Conservation (phyloP, 345 rosid genomes). For the Garcia nutans region DNA sequence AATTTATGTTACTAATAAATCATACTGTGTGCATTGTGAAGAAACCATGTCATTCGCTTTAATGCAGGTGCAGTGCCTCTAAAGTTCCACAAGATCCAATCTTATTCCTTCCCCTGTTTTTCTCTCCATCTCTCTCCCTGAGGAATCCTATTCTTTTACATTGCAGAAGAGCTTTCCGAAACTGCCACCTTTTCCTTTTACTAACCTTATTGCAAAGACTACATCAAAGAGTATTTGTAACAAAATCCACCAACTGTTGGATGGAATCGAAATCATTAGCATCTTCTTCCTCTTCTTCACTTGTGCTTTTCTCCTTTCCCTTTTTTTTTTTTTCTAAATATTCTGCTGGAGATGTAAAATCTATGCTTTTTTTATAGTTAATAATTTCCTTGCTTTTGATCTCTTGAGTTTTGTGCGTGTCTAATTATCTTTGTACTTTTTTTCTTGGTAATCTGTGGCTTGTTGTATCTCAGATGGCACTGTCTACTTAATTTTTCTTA, state of each 20-base stretch:
- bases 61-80: background rate
- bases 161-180: background rate
- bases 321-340: background rate
- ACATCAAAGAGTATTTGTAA: background rate
- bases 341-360: background rate
- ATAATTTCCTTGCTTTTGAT: background rate
- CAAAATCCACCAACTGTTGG: background rate
- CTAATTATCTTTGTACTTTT: background rate
- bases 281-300: background rate
- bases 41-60: background rate
- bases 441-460: background rate
- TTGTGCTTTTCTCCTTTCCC: background rate
- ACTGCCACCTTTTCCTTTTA: background rate
- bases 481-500: background rate
- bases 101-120: background rate
- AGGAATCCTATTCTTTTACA: background rate
- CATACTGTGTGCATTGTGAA: background rate
- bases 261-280: background rate
- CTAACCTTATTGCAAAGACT: no score
- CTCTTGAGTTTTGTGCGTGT: background rate
- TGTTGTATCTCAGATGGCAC: background rate
- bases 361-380: background rate
- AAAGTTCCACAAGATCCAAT: background rate
- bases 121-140: background rate
- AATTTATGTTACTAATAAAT: background rate